A percentile compares a stretch with the other conserved stretches of the same genome.
phyloP scores from a whole-genome alignment of 1,284 basidiomycete species.

The Schizophyllum amplum region DNA sequence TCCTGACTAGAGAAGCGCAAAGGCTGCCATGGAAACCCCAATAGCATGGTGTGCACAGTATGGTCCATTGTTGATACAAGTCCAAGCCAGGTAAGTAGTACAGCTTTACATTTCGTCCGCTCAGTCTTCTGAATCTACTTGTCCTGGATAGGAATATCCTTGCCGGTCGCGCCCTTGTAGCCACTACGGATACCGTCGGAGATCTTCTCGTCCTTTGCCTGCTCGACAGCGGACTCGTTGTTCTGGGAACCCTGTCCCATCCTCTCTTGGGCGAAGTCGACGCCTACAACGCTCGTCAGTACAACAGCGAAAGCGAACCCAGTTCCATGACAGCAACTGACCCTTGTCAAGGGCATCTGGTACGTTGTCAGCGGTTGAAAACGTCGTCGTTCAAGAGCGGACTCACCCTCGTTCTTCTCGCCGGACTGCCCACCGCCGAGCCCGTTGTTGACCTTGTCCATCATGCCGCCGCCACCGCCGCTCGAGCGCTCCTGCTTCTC shows the following conservation, averaged over 20 bases:
- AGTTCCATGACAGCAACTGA: neutral
- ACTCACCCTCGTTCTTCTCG: conserved; percentile 16
- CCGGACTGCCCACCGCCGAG: conserved; percentile 15
- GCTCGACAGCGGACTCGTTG: conserved; percentile 26
- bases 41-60: too few relatives aligned
- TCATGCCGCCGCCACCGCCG: conserved; percentile 8
- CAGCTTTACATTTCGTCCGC: too few relatives aligned
- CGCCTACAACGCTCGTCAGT: conserved; percentile 8
- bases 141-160: conserved; percentile 22
- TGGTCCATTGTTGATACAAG: too few relatives aligned
- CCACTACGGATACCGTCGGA: conserved; percentile 21
- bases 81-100: too few relatives aligned
- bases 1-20: too few relatives aligned
- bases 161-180: conserved; percentile 22
- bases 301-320: neutral
- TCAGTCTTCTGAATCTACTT: conserved; percentile 9
- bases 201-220: conserved; percentile 28
- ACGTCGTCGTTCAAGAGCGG: too few relatives aligned
- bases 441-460: conserved; percentile 11
- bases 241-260: conserved; percentile 20
- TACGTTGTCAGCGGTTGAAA: neutral
- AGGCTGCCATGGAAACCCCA: too few relatives aligned
- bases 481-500: neutral
- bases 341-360: neutral
- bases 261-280: conserved; percentile 24